Evolutionary conservation across 371 early-diverging fungal species (phyloP).

Genomic region (Rhizomucor miehei): DNA sequence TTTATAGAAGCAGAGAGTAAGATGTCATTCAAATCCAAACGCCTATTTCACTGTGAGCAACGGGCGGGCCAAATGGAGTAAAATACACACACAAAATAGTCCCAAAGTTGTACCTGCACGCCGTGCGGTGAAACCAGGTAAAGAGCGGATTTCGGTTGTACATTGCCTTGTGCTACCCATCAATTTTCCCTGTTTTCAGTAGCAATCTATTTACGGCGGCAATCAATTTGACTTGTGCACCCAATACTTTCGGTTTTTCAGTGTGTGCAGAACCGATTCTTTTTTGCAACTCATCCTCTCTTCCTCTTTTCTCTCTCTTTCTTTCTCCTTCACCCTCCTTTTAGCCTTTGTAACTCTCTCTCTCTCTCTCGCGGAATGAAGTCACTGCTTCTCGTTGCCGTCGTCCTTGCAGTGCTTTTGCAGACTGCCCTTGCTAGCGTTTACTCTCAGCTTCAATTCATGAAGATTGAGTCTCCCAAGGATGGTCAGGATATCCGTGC

Average conservation of each 20-base stretch:
- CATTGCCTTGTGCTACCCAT: background rate
- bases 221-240: constrained; percentile 9
- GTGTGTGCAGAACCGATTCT: background rate
- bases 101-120: too few species aligned
- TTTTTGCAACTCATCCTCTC: background rate
- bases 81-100: too few species aligned
- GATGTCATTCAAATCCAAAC: too few species aligned
- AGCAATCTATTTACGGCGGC: constrained; percentile 1
- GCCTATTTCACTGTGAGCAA: too few species aligned
- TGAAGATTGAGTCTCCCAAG: constrained; percentile 43
- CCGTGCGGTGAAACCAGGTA: too few species aligned
- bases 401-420: constrained; percentile 18
- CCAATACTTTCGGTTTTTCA: background rate
- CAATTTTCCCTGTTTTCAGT: constrained; percentile 5
- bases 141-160: too few species aligned
- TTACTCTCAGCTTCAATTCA: constrained; percentile 46
- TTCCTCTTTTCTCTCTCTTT: constrained; percentile 4
- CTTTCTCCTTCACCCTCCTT: constrained; percentile 2
- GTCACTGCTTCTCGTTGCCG: constrained; percentile 7
- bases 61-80: too few species aligned
- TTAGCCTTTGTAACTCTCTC: too few species aligned
- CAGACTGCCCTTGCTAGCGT: constrained; percentile 30
- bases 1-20: too few species aligned
- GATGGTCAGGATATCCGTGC: constrained; percentile 34
- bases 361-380: too few species aligned